A percentile compares a stretch with the other conserved stretches of the same genome.
These are phyloP conservation scores for Teunomyces aglyptinius DNA, from an alignment of 805 yeast genomes.

Conservation along the genomic window DNA sequence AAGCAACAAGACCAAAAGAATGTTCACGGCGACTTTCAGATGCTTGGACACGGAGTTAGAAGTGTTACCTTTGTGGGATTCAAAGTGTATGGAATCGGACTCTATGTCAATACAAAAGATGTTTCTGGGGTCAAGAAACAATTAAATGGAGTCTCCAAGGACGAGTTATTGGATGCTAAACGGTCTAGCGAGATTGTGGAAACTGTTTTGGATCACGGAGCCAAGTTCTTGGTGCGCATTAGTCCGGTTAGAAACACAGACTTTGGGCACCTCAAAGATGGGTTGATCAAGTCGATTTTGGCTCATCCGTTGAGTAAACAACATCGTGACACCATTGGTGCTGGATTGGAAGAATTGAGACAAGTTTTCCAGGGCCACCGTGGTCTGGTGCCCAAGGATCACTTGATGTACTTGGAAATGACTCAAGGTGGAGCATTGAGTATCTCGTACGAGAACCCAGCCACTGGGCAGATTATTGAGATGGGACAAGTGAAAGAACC, in stretches of 20 bases:
- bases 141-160: conserved; percentile 1
- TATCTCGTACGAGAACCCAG: conserved; percentile 27
- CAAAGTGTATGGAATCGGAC: conserved; percentile 84
- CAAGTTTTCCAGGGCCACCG: conserved; percentile 55
- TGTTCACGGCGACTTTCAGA: conserved; percentile 40
- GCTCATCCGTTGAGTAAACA: conserved; percentile 61
- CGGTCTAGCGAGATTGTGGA: conserved; percentile 53
- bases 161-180: conserved; percentile 44
- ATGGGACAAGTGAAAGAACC: conserved; percentile 68
- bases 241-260: conserved; percentile 91
- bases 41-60: conserved; percentile 81
- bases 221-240: conserved; percentile 68
- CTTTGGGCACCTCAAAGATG: conserved; percentile 85
- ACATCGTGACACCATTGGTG: conserved; percentile 35
- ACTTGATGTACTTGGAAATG: conserved; percentile 60
- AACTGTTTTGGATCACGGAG: conserved; percentile 55
- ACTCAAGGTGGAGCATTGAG: conserved; percentile 28
- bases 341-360: conserved; percentile 69
- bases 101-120: conserved; percentile 71
- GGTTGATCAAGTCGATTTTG: conserved; percentile 75
- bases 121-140: conserved; percentile 11
- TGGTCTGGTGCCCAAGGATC: conserved; percentile 75
- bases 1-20: conserved; percentile 8
- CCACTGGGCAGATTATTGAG: conserved; percentile 22
- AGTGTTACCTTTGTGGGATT: conserved; percentile 78